A percentile compares a stretch with the other conserved stretches of the same genome.
phyloP scores from a whole-genome alignment of 1,284 basidiomycete genomes.

The Trichosporon inkin region DNA sequence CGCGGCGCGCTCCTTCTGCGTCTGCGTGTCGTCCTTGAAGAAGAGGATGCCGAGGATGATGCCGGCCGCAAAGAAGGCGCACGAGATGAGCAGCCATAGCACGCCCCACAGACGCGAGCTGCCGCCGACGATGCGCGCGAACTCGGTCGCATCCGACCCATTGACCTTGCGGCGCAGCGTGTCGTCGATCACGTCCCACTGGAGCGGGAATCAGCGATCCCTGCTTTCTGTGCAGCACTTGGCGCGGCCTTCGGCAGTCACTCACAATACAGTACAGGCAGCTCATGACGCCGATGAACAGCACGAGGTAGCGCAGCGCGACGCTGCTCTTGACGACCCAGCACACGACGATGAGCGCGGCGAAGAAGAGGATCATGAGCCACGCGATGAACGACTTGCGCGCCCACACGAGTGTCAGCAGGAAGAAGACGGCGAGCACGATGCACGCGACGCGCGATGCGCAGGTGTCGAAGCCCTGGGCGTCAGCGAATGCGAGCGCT shows the following conservation, averaged over 20 bases:
- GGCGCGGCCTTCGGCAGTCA: background rate
- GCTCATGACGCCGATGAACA: slow-evolving; percentile 95
- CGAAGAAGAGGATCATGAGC: slow-evolving; percentile 45
- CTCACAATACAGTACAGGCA: slow-evolving; percentile 63
- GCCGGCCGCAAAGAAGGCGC: slow-evolving; percentile 74
- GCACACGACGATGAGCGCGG: slow-evolving; percentile 55
- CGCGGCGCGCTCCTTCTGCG: slow-evolving; percentile 38
- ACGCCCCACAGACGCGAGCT: slow-evolving; percentile 57
- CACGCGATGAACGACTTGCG: slow-evolving; percentile 64
- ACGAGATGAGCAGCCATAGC: slow-evolving; percentile 79
- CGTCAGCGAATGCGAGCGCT: background rate
- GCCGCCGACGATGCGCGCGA: slow-evolving; percentile 75
- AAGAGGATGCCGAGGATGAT: slow-evolving; percentile 77
- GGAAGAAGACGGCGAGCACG: slow-evolving; percentile 76
- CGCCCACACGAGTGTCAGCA: slow-evolving; percentile 88
- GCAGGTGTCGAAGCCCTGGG: slow-evolving; percentile 74
- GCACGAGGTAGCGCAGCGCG: slow-evolving; percentile 58
- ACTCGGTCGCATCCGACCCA: slow-evolving; percentile 83
- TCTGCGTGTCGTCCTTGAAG: slow-evolving; percentile 63
- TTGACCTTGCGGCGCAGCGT: slow-evolving; percentile 87
- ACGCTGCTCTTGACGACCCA: slow-evolving; percentile 77
- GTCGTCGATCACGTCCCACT: slow-evolving; percentile 86
- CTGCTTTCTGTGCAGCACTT: too few species aligned
- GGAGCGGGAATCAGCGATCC: slow-evolving; percentile 42
- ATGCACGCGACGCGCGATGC: slow-evolving; percentile 86